These are phyloP conservation scores for Colletotrichum zoysiae DNA, from an alignment of 2,329 filamentous ascomycete species.

Conservation along the genomic window DNA sequence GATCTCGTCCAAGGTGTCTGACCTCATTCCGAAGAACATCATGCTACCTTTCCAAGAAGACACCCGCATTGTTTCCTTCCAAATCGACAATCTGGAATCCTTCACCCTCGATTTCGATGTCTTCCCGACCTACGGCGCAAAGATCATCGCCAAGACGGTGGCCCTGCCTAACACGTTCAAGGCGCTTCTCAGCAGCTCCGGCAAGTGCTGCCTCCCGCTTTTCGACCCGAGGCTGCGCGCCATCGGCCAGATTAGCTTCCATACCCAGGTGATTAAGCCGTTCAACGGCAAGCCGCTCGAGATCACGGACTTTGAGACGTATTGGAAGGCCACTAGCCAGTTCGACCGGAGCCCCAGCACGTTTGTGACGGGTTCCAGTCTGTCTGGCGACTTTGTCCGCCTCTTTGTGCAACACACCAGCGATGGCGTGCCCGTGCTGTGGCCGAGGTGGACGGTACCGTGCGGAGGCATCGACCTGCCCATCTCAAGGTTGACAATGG, in stretches of 20 bases:
- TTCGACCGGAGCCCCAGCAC: slow-evolving; percentile 87
- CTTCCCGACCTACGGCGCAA: slow-evolving; percentile 96
- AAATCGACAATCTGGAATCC: slow-evolving; percentile 91
- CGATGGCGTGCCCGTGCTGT: slow-evolving; percentile 88
- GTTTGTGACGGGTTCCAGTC: slow-evolving; percentile 92
- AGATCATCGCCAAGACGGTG: slow-evolving; percentile 96
- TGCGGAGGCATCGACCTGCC: slow-evolving; percentile 85
- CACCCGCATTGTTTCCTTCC: slow-evolving; percentile 92
- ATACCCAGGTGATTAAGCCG: slow-evolving; percentile 95
- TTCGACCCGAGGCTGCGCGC: slow-evolving; percentile 92
- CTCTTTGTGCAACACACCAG: slow-evolving; percentile 92
- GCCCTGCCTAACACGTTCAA: slow-evolving; percentile 90
- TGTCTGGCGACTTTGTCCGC: slow-evolving; percentile 95
- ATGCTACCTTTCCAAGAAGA: slow-evolving; percentile 97
- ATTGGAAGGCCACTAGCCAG: slow-evolving; percentile 98
- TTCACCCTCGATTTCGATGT: slow-evolving; percentile 98
- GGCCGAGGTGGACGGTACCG: slow-evolving; percentile 84
- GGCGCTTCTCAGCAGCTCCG: slow-evolving; percentile 79
- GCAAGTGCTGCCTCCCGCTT: slow-evolving; percentile 85
- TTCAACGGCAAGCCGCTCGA: slow-evolving; percentile 93
- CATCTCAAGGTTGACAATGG: slow-evolving; percentile 81
- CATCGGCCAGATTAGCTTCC: slow-evolving; percentile 94
- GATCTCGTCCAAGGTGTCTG: slow-evolving; percentile 95
- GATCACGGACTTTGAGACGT: slow-evolving; percentile 98
- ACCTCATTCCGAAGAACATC: slow-evolving; percentile 95